These are phyloP conservation scores for Solanum pinnatisectum DNA, from an alignment of 257 asterid genomes.

Conservation along the genomic window DNA sequence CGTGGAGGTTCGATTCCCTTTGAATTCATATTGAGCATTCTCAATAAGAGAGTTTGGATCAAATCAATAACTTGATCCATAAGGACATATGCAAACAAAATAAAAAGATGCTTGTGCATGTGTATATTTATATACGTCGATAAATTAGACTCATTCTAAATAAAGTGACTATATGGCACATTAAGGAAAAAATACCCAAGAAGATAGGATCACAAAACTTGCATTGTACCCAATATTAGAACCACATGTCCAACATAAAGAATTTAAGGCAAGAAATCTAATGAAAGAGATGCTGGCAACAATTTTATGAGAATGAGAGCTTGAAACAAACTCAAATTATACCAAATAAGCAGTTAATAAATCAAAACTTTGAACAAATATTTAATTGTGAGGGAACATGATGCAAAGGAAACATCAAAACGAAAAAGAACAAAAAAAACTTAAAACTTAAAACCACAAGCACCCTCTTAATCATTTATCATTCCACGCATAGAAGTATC, in stretches of 20 bases:
- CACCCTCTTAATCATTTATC: too few species aligned
- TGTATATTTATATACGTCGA: background rate
- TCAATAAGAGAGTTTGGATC: too few species aligned
- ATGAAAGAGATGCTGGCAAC: background rate
- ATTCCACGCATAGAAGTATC: too few species aligned
- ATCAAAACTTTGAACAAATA: too few species aligned
- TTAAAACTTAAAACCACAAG: too few species aligned
- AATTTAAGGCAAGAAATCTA: too few species aligned
- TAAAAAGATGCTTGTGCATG: background rate
- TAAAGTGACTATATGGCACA: background rate
- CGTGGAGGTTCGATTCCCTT: too few species aligned
- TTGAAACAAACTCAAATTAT: background rate
- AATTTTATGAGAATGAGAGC: background rate
- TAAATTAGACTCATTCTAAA: background rate
- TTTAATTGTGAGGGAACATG: background rate
- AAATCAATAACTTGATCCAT: too few species aligned
- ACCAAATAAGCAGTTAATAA: too few species aligned
- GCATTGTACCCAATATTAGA: background rate
- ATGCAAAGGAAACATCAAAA: background rate
- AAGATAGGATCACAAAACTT: too few species aligned
- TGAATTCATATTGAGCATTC: too few species aligned
- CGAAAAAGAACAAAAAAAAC: too few species aligned
- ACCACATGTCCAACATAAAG: background rate
- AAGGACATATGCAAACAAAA: background rate
- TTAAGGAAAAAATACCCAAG: background rate